These are phyloP conservation scores for Tetrahymena thermophila DNA, from an alignment of 73 alveolate genomes.

Conservation along the genomic window DNA sequence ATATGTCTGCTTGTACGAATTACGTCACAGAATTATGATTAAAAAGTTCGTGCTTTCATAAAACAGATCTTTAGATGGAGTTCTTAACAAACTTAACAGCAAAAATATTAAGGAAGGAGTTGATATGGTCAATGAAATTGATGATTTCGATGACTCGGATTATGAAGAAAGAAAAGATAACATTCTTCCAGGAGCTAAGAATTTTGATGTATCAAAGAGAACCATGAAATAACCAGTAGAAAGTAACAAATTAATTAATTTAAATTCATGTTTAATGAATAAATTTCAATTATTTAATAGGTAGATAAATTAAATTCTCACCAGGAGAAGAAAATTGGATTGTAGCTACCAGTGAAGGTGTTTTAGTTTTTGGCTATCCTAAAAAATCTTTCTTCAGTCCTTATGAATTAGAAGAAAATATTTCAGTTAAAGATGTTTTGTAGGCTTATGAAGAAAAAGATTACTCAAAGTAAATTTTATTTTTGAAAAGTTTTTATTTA, in stretches of 20 bases:
- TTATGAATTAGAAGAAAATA: constrained; percentile 16
- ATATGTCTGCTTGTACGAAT: constrained; percentile 84
- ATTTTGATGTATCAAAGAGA: constrained; percentile 38
- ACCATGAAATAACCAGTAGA: constrained; percentile 16
- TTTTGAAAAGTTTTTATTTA: not conserved
- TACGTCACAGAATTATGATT: constrained; percentile 74
- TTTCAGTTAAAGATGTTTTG: constrained; percentile 14
- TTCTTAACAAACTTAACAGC: constrained; percentile 72
- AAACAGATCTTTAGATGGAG: constrained; percentile 86
- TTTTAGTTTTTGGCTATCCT: constrained; percentile 20
- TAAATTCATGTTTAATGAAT: not conserved
- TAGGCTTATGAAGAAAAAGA: not conserved
- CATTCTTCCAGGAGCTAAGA: constrained; percentile 79
- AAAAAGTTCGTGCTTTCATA: constrained; percentile 78
- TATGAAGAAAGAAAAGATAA: constrained; percentile 58
- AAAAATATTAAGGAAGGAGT: constrained; percentile 61
- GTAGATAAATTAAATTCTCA: constrained; percentile 18
- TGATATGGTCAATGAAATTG: constrained; percentile 62
- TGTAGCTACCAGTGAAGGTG: constrained; percentile 32
- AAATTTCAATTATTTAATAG: not conserved
- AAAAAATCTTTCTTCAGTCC: constrained; percentile 31
- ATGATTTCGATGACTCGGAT: constrained; percentile 59
- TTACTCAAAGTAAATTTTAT: not conserved
- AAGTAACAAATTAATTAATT: not conserved
- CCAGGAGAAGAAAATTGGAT: constrained; percentile 20